Evolutionary conservation across 108 stramenopile genomes (phyloP), one percentile per base, ranked within the genome.

Genomic region (Pseudonitzschia multiseries): DNA sequence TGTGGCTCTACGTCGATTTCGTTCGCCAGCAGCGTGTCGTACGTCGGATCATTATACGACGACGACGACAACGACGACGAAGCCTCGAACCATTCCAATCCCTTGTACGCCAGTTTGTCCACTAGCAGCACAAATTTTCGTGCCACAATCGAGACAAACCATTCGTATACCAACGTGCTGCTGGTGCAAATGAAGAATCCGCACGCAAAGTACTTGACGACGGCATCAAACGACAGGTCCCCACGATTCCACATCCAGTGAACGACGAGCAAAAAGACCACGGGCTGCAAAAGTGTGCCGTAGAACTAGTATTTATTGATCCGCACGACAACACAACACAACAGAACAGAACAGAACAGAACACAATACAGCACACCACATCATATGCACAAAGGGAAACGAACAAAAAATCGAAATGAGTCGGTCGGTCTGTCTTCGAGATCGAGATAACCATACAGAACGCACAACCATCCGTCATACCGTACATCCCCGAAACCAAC

Each of bases 171-270:
- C 10, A 95, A 69, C 0, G 93, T 85, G 77, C 89, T 48, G 26
- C 84, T 75, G 9, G 87, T 91, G 52, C 84, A 83, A 54, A 92
- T 59, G 6, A 84, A 74, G 69, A 95, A 91, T 13, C 93, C 93
- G 48, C 69, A 79, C 4, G 88, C 84, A 83, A 90, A 90, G 74
- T 75, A 90, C 62, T 95, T 95, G 69, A 95, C 83, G 31, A 90
- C 74, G 15, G 89, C 89, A 85, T 95, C 93, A 14, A 90, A 21
- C 68, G 84, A 84, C 22, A 95, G 64, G 65, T 95, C 88, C 17
- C 20, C 12, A 28, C 66, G 66, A 22, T 50, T 44, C 66, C 66
- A 67, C 20, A 44, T 60, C 86, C 87, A 87, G 62, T 89, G 85
- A 28, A 88, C 84, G 65, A 81, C 46, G 32, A 69, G 81, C 54